Percentiles rank a stretch among this genome's conserved stretches.
Conservation (phyloP, 2,329 filamentous ascomycete genomes). For the Scytalidium lignicola region DNA sequence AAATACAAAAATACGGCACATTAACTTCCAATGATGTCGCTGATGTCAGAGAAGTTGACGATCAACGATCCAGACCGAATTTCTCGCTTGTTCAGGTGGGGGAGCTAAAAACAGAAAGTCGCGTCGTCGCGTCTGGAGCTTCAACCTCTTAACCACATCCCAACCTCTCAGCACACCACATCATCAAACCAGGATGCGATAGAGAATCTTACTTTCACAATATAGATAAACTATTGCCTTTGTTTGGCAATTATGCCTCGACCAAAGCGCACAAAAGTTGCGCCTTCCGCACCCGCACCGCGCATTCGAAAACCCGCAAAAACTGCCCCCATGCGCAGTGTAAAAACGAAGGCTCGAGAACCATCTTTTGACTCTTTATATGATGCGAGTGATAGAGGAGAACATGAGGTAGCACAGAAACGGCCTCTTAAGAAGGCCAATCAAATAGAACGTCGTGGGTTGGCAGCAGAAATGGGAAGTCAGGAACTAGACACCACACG, state of each 20-base stretch:
- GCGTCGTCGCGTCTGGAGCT: not conserved
- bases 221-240: not conserved
- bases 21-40: not conserved
- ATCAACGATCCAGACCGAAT: not conserved
- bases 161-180: not conserved
- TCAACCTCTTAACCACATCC: not conserved
- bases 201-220: not conserved
- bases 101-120: not conserved
- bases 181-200: not conserved
- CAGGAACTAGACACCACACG: not conserved
- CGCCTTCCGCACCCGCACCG: conserved; percentile 22
- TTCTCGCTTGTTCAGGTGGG: not conserved
- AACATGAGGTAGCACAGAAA: too few relatives aligned
- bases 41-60: not conserved
- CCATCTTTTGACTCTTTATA: conserved; percentile 22
- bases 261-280: conserved; percentile 28
- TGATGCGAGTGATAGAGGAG: conserved; percentile 26
- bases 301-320: conserved; percentile 13
- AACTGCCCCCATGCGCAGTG: conserved; percentile 4
- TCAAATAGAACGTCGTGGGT: not conserved
- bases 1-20: too few relatives aligned
- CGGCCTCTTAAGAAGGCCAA: too few relatives aligned
- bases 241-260: conserved; percentile 22
- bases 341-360: conserved; percentile 7
- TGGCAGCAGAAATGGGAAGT: not conserved